Evolutionary conservation across 495 filamentous ascomycete species (phyloP), one percentile per base, ranked within the genome.

Genomic region (Penicillium turbatum): DNA sequence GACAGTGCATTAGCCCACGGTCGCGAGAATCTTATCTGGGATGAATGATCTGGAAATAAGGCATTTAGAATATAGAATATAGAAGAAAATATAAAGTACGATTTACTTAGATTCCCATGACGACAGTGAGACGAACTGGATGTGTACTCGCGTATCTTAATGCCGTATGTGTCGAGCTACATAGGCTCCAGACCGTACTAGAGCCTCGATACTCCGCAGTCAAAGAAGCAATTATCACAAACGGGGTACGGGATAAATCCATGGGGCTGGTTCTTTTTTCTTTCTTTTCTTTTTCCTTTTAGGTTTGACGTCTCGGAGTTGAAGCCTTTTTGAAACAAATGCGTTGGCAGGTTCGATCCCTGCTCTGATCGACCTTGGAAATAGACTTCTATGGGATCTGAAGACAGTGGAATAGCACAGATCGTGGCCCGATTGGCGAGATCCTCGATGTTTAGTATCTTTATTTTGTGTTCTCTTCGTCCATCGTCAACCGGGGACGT

Each of bases 171-270:
- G 54, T 53, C 54, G 34, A 41, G 17, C 8, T 39, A 41, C 21
- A 32, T 35, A 17, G 44, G 35, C 10, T 51, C 47, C 41, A 37
- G 57, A 60, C 43, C 53, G 57, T 56, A 52, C 19, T 16, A 26
- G 29, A 13, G 21, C 21, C 21, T 24, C 31, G 27, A 31, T 44
- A 53, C 15, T 15, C 17, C 36, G 36, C 43, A 26, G 7, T 15
- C 2, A 11, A 15, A 30, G 26, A 43, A 32, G 17, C 15, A 2
- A 7, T 13, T 19, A 30, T 31, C 11, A 1, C 16, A 21, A 12
- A 45, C 4, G 13, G 6, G 15, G 6, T 30, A 11, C 12, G 15
- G 29, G 27, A 7, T 13, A 30, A 9, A 30, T 30, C 13, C 11
- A 16, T 2, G 24, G 15, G 39, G 41, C 27, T 44, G 41, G 24